Conservation (phyloP, 1,284 basidiomycete species). For the Gomphus bonarii region DNA sequence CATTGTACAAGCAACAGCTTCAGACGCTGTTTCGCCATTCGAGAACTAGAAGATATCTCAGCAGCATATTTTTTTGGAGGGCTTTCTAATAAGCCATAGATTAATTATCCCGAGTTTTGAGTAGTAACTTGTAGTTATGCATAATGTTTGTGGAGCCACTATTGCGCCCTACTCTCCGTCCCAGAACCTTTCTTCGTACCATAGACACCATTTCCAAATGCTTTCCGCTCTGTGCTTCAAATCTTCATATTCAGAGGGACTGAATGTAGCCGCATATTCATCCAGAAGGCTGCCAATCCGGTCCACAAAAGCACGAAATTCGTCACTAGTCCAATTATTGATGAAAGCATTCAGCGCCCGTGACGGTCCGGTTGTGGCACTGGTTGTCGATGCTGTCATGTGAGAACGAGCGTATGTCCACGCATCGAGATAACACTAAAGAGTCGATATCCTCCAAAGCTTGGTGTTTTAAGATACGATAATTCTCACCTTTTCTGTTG, state of each 20-base stretch:
- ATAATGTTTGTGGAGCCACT: too few species aligned
- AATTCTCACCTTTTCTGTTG: slow-evolving; percentile 56
- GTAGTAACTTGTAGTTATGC: too few species aligned
- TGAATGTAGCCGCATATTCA: slow-evolving; percentile 31
- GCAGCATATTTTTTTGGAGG: not conserved
- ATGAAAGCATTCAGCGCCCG: slow-evolving; percentile 40
- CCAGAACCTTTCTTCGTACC: slow-evolving; percentile 2
- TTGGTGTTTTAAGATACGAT: not conserved
- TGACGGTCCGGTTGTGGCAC: slow-evolving; percentile 16
- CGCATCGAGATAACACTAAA: slow-evolving; percentile 47
- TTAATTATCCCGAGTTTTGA: too few species aligned
- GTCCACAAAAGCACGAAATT: slow-evolving; percentile 53
- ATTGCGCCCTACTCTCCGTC: not conserved
- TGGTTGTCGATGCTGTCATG: slow-evolving; percentile 13
- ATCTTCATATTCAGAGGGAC: slow-evolving; percentile 24
- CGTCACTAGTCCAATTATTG: slow-evolving; percentile 58
- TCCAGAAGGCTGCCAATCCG: slow-evolving; percentile 45
- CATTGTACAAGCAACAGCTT: not conserved
- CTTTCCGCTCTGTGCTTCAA: slow-evolving; percentile 31
- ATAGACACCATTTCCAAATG: slow-evolving; percentile 31
- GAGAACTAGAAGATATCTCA: not conserved
- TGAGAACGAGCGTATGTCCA: slow-evolving; percentile 44
- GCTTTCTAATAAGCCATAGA: not conserved
- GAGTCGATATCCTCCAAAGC: slow-evolving; percentile 20
- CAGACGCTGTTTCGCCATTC: not conserved